These are phyloP conservation scores for Trifolium fragiferum DNA, from an alignment of 306 rosid species.

Conservation along the genomic window DNA sequence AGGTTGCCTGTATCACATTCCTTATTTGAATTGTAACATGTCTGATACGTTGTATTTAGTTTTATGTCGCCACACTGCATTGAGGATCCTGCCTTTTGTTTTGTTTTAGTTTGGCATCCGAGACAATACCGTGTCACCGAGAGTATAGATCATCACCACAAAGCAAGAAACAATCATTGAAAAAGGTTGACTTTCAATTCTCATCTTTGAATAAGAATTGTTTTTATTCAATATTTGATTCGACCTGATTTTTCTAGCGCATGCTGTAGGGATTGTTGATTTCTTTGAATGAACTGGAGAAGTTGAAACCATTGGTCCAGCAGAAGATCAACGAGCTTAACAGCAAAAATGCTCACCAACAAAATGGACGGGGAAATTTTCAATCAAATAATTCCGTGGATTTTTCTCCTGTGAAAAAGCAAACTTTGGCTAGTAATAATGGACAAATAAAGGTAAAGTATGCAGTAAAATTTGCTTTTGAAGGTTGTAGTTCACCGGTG, in stretches of 20 bases:
- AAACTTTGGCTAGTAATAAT: slow-evolving; percentile 43
- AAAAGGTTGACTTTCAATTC: slow-evolving; percentile 56
- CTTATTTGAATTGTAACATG: not conserved
- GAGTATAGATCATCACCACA: slow-evolving; percentile 67
- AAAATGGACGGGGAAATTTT: slow-evolving; percentile 52
- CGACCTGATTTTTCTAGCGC: slow-evolving; percentile 41
- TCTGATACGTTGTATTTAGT: slow-evolving; percentile 28
- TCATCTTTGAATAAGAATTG: slow-evolving; percentile 14
- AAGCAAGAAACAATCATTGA: slow-evolving; percentile 63
- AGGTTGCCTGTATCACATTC: not conserved
- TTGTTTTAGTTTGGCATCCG: slow-evolving; percentile 73
- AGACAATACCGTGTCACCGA: slow-evolving; percentile 85
- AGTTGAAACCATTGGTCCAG: slow-evolving; percentile 80
- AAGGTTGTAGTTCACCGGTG: slow-evolving; percentile 7
- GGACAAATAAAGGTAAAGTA: slow-evolving; percentile 60
- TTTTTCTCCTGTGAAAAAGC: slow-evolving; percentile 55
- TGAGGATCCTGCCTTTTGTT: slow-evolving; percentile 39
- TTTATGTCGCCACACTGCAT: slow-evolving; percentile 27
- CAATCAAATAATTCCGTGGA: slow-evolving; percentile 55
- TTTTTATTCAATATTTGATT: not conserved
- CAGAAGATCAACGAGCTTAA: slow-evolving; percentile 73
- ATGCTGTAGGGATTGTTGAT: slow-evolving; percentile 62
- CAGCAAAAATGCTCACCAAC: slow-evolving; percentile 51
- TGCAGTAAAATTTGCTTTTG: not conserved
- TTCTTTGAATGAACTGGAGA: slow-evolving; percentile 83